phyloP scores from a whole-genome alignment of 257 asterid species.

The Solanum virginianum region DNA sequence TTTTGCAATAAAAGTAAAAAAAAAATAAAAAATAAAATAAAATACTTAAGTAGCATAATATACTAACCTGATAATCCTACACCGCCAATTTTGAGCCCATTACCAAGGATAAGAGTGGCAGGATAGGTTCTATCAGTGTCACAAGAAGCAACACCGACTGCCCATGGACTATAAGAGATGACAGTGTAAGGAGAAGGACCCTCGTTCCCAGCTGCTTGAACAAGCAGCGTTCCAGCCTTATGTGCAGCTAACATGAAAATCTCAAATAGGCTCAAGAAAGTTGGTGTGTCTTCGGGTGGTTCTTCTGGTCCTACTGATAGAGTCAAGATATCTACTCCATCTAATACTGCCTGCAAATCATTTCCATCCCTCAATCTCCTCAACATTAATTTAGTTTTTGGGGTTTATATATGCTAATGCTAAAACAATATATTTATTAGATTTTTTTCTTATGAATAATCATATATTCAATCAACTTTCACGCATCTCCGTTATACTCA shows the following conservation, averaged over 20 bases:
- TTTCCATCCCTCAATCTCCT: background rate
- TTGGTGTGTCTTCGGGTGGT: constrained; percentile 65
- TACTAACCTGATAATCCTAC: constrained; percentile 68
- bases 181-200: constrained; percentile 81
- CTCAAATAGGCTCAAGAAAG: constrained; percentile 66
- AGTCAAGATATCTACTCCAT: constrained; percentile 72
- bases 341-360: constrained; percentile 63
- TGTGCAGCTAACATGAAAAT: constrained; percentile 76
- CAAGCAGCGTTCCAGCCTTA: constrained; percentile 67
- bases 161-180: constrained; percentile 87
- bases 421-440: background rate
- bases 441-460: background rate
- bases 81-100: constrained; percentile 46
- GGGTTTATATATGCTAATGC: background rate
- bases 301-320: constrained; percentile 78
- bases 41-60: background rate
- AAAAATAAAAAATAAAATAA: too few species aligned
- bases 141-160: constrained; percentile 61
- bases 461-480: background rate
- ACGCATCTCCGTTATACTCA: background rate
- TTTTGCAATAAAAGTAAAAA: background rate
- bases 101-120: constrained; percentile 66
- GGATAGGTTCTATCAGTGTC: constrained; percentile 74
- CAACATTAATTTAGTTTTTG: background rate
- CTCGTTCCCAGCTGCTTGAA: constrained; percentile 74